These are phyloP conservation scores for Phytopythium sindhum DNA, from an alignment of 352 stramenopile species.

Conservation along the genomic window DNA sequence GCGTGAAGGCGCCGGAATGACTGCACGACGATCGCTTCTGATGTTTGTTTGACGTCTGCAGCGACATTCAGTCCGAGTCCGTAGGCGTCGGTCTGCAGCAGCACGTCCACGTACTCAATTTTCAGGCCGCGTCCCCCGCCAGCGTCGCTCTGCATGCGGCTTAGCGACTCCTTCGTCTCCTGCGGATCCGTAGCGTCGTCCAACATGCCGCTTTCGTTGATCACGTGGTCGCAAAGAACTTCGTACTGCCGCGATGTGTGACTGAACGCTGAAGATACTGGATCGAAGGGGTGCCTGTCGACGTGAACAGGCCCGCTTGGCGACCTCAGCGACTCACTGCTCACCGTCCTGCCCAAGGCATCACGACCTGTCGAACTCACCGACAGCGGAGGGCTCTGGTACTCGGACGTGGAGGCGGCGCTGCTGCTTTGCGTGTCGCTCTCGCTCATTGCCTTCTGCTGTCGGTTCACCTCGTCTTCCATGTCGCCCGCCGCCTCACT, in stretches of 20 bases:
- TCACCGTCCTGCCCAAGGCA: neutral
- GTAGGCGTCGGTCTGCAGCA: constrained; percentile 40
- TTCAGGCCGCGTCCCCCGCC: neutral
- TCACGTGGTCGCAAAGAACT: neutral
- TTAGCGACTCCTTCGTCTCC: neutral
- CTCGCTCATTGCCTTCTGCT: constrained; percentile 1
- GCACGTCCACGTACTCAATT: constrained; percentile 26
- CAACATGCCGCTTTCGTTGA: neutral
- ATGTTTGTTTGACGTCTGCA: neutral
- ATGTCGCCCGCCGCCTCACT: neutral
- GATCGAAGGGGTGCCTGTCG: neutral
- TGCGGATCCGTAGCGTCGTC: neutral
- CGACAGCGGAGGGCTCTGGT: neutral
- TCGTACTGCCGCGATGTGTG: neutral
- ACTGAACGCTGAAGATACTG: neutral
- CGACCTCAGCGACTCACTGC: neutral
- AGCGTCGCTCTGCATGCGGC: neutral
- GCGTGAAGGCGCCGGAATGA: constrained; percentile 43
- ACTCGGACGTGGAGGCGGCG: neutral
- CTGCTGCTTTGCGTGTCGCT: constrained; percentile 9
- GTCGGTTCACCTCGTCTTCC: neutral
- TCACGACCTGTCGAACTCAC: neutral
- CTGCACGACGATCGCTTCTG: constrained; percentile 20
- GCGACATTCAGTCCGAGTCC: constrained; percentile 47
- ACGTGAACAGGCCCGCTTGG: neutral